Conservation (phyloP, 2,329 filamentous ascomycete species). For the Arthroderma sp. region DNA sequence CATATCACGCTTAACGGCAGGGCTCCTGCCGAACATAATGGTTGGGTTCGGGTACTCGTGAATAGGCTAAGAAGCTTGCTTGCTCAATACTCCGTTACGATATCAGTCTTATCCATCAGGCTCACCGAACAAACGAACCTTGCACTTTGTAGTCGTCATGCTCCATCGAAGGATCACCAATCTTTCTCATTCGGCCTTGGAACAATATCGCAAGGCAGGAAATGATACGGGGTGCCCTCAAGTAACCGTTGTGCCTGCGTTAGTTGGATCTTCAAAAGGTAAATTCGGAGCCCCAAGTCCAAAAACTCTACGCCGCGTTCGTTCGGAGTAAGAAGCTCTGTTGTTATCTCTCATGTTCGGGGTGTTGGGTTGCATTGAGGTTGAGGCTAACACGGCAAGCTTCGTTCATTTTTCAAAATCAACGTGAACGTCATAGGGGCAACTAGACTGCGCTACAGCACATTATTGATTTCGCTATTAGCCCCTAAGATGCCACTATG, state of each 20-base stretch:
- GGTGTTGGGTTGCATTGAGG: not conserved
- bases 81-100: not conserved
- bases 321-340: not conserved
- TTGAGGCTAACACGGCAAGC: not conserved
- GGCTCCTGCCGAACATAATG: not conserved
- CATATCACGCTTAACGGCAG: not conserved
- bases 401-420: not conserved
- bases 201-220: not conserved
- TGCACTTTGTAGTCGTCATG: not conserved
- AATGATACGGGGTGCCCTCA: not conserved
- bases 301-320: not conserved
- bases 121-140: not conserved
- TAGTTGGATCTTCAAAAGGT: not conserved
- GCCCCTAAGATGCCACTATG: not conserved
- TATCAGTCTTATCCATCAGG: not conserved
- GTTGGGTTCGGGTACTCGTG: not conserved
- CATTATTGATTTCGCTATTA: not conserved
- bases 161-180: not conserved
- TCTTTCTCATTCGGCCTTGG: not conserved
- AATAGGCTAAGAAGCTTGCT: not conserved
- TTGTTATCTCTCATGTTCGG: not conserved
- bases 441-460: not conserved
- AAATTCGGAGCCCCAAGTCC: conserved; percentile 1
- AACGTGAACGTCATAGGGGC: not conserved
- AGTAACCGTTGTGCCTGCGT: conserved; percentile 4